phyloP scores from a whole-genome alignment of 2,329 filamentous ascomycete species.

The Ceratocystis harringtonii region DNA sequence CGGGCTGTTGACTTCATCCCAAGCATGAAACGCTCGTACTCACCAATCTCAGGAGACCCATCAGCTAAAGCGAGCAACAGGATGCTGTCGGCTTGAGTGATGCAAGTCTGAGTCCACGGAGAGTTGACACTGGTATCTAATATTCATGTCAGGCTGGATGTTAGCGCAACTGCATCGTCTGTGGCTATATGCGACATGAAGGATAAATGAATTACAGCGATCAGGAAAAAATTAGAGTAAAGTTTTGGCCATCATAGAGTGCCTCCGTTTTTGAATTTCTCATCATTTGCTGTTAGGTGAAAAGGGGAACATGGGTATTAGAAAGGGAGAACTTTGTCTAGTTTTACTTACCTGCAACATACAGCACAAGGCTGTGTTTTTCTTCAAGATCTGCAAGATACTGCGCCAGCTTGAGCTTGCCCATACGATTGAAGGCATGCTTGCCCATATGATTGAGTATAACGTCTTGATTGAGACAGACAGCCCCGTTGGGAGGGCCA shows the following conservation, averaged over 20 bases:
- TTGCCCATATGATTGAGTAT: conserved; percentile 90
- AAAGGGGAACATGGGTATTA: conserved; percentile 7
- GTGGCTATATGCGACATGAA: conserved; percentile 17
- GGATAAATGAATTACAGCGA: conserved; percentile 16
- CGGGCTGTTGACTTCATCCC: conserved; percentile 95
- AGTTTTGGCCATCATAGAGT: conserved; percentile 35
- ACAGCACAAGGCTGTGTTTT: conserved; percentile 88
- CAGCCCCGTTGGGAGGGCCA: conserved; percentile 76
- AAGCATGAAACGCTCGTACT: conserved; percentile 90
- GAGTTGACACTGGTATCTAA: conserved; percentile 89
- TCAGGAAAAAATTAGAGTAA: conserved; percentile 59
- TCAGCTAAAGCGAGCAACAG: conserved; percentile 84
- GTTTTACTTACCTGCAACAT: conserved; percentile 56
- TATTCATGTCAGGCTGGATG: not conserved
- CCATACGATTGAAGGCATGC: conserved; percentile 94
- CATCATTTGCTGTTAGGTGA: conserved; percentile 31
- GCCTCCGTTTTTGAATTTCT: conserved; percentile 36
- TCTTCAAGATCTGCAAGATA: conserved; percentile 95
- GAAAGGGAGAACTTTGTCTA: not conserved
- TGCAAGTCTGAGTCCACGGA: conserved; percentile 96
- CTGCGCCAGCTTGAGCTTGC: conserved; percentile 86
- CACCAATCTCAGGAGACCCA: conserved; percentile 75
- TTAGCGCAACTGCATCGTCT: conserved; percentile 20
- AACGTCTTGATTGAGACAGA: conserved; percentile 79
- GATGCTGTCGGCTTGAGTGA: conserved; percentile 92